Evolutionary conservation across 2,329 filamentous ascomycete species (phyloP).

Genomic region (Clonostachys solani): DNA sequence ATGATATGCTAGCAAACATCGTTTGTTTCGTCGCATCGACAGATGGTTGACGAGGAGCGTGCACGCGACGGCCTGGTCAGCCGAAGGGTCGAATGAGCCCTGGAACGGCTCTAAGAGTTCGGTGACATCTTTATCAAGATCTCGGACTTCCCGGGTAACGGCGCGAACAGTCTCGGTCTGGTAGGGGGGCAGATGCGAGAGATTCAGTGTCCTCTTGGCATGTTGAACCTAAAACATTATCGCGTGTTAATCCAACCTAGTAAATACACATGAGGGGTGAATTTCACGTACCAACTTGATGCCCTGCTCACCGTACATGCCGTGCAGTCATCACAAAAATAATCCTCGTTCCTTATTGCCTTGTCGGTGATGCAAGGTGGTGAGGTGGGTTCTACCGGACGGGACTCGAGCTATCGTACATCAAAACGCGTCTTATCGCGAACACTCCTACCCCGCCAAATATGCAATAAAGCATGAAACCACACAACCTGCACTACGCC

Average conservation of each 20-base stretch:
- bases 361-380: too few species aligned
- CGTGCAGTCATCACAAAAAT: neutral
- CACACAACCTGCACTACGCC: neutral
- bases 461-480: neutral
- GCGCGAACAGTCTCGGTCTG: slow-evolving; percentile 86
- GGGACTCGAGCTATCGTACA: too few species aligned
- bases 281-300: slow-evolving; percentile 67
- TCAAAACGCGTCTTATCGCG: too few species aligned
- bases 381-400: too few species aligned
- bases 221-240: slow-evolving; percentile 68
- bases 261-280: too few species aligned
- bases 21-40: slow-evolving; percentile 93
- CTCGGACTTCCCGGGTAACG: slow-evolving; percentile 86
- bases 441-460: neutral
- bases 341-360: too few species aligned
- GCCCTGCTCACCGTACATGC: slow-evolving; percentile 84
- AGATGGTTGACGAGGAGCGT: slow-evolving; percentile 90
- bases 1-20: slow-evolving; percentile 92
- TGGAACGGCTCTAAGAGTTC: slow-evolving; percentile 78
- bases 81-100: slow-evolving; percentile 78
- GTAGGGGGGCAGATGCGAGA: slow-evolving; percentile 83
- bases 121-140: slow-evolving; percentile 82
- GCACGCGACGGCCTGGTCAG: slow-evolving; percentile 80
- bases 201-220: slow-evolving; percentile 88
- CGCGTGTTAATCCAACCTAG: too few species aligned